Base-by-base conservation (phyloP, 345 rosid species). In the Cardamine chenopodiifolia region DNA sequence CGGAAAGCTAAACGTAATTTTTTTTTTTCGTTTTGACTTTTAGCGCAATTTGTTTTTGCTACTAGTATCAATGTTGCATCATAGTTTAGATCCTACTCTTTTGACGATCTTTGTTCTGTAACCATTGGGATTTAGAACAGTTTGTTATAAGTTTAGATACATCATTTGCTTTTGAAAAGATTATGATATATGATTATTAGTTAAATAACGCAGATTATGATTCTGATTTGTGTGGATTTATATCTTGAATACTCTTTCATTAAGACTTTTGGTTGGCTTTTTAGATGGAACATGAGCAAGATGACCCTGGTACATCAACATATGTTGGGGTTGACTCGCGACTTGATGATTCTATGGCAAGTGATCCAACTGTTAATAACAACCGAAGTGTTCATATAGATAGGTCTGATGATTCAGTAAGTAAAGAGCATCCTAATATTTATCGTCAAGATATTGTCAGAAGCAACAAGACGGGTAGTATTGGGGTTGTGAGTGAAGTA, bases 401-500 rank as follows among this genome's bases (percentile, higher is more conserved):
- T 68, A 53, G 28, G 23, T 32, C 48, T 60, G 70, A 61, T 52
- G 86, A 72, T 59, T 73, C 75, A 62, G 71, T 61, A 22, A 60
- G 77, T 71, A 81, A 74, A 32, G 70, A 58, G 52, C 82, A 81
- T 34, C 87, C 86, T 1, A 82, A 77, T 72, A 73, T 90, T 66
- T 96, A 89, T 71, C 71, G 92, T 62, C 88, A 96, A 79, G 99
- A 96, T 83, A 80, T 92, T 67, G 97, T 92, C 37, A 84, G 82
- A 69, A 86, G 81, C 81, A 87, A 78, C 60, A 83, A 14, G 44
- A 83, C 63, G 50, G 86, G 88, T 50, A 77, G 75, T 60, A 78
- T 89, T 63, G 99, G 98, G 50, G 82, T 96, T 81, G 99, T 96
- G 40, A 89, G 89, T 62, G 98, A 89, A 79, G 93, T 89, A 70